Evolutionary conservation across 176 grass and related monocot species (phyloP).

Genomic region (Themeda triandra): DNA sequence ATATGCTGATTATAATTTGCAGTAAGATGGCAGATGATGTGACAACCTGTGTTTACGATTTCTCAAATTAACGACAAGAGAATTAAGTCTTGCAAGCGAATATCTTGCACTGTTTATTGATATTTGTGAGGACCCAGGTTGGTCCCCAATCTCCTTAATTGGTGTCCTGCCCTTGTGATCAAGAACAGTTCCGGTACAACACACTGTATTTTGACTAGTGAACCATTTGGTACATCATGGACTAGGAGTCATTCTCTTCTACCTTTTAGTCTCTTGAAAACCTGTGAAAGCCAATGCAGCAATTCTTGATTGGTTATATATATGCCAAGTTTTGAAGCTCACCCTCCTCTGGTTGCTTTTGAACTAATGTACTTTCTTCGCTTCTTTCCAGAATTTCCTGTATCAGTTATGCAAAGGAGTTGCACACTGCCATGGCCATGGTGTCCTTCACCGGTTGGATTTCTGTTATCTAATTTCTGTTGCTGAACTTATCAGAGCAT

Average conservation of each 20-base stretch:
- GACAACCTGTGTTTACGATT: background rate
- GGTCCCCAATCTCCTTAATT: background rate
- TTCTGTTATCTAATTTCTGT: constrained; percentile 15
- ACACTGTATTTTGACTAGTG: background rate
- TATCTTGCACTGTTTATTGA: background rate
- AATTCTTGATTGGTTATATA: background rate
- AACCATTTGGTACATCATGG: background rate
- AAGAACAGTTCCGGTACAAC: background rate
- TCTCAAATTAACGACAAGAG: background rate
- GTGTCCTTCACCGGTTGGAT: constrained; percentile 90
- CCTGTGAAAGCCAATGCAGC: too few relatives aligned
- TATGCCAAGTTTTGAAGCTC: too few relatives aligned
- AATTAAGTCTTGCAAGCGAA: background rate
- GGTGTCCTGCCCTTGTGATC: background rate
- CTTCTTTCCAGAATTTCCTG: constrained; percentile 62
- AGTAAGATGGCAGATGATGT: background rate
- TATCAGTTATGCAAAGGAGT: constrained; percentile 94
- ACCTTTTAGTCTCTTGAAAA: background rate
- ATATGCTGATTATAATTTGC: background rate
- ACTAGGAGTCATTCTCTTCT: background rate
- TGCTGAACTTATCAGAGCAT: background rate
- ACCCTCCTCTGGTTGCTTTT: background rate
- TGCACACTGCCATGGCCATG: constrained; percentile 87
- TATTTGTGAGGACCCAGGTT: background rate
- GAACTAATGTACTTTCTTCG: background rate